A percentile compares a stretch with the other conserved stretches of the same genome.
Evolutionary conservation across 139 green algal genomes (phyloP).

Genomic region (Chlamydomonas applanata): DNA sequence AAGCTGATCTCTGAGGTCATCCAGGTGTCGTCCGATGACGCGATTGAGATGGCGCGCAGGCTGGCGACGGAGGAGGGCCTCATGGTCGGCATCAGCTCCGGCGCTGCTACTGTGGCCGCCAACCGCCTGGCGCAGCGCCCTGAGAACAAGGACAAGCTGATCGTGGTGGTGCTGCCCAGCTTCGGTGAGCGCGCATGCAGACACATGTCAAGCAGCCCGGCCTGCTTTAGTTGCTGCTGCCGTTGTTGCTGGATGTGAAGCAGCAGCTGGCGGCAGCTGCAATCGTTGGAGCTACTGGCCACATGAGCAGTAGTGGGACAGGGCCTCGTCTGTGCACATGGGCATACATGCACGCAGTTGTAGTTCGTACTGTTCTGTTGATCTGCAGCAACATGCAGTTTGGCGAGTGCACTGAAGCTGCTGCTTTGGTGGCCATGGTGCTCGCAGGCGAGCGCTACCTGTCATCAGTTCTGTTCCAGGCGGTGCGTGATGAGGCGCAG

Average conservation of each 20-base stretch:
- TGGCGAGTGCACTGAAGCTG: too few species aligned
- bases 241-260: too few species aligned
- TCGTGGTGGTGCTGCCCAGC: constrained; percentile 66
- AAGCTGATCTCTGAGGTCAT: constrained; percentile 82
- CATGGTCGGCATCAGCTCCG: constrained; percentile 90
- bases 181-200: constrained; percentile 65
- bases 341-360: too few species aligned
- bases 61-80: constrained; percentile 90
- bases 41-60: constrained; percentile 80
- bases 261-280: too few species aligned
- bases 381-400: too few species aligned
- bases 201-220: too few species aligned
- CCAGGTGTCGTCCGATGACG: constrained; percentile 80
- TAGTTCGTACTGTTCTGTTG: too few species aligned
- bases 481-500: constrained; percentile 66
- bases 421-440: too few species aligned
- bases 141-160: constrained; percentile 75
- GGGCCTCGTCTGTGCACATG: too few species aligned
- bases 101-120: constrained; percentile 79
- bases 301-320: too few species aligned
- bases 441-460: constrained; percentile 79
- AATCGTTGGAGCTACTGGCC: too few species aligned
- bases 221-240: too few species aligned
- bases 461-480: constrained; percentile 83
- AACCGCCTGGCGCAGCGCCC: constrained; percentile 47